Conservation (phyloP, 192 early-diverging fungal genomes). For the Helicostylum pulchrum region DNA sequence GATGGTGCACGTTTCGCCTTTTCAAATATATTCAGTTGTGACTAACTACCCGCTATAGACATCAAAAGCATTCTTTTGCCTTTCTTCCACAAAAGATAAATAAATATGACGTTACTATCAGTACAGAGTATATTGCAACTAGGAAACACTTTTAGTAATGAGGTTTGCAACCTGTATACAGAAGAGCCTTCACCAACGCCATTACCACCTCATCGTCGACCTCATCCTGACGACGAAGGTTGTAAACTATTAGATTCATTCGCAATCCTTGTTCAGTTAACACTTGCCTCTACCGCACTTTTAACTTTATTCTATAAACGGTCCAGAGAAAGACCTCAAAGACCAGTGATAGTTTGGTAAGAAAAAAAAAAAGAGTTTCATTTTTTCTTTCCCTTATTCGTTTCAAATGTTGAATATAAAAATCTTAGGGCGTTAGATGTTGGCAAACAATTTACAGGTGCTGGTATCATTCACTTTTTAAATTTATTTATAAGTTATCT, state of each 20-base stretch:
- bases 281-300: slow-evolving; percentile 65
- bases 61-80: no score
- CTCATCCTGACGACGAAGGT: slow-evolving; percentile 21
- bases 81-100: no score
- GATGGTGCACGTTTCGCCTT: no score
- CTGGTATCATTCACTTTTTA: slow-evolving; percentile 63
- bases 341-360: slow-evolving; percentile 66
- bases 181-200: no score
- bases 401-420: not conserved
- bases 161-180: no score
- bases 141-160: no score
- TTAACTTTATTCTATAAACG: slow-evolving; percentile 69
- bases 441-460: slow-evolving; percentile 74
- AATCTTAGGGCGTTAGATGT: slow-evolving; percentile 63
- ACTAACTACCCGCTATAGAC: no score
- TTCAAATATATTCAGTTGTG: no score
- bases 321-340: slow-evolving; percentile 62
- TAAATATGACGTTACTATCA: no score
- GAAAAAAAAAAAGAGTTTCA: not conserved
- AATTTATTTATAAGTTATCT: slow-evolving; percentile 68
- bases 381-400: not conserved
- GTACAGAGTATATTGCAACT: no score
- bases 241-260: slow-evolving; percentile 62
- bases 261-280: slow-evolving; percentile 66
- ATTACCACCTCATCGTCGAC: no score